Evolutionary conservation across 768 basidiomycete species (phyloP), one percentile per base, ranked within the genome.

Genomic region (Harrya chromipes): DNA sequence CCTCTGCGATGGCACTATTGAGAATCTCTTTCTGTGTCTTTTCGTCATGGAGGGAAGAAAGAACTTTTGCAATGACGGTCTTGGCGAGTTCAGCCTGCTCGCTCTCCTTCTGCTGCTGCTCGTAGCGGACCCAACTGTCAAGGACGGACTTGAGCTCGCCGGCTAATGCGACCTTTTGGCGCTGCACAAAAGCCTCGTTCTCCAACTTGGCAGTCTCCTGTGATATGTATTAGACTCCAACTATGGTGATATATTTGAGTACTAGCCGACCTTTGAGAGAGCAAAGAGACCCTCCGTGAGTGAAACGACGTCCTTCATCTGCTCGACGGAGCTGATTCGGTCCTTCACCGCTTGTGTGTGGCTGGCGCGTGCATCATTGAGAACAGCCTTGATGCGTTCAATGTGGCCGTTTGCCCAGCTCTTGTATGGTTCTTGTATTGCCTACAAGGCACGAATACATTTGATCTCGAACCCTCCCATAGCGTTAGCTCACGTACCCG

Each of bases 51-150:
- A 98, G 71, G 61, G 76, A 77, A 66, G 84, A 83, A 66, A 90
- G 77, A 55, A 97, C 95, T 69, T 90, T 92, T 50, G 84, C 82
- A 61, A 97, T 89, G 67, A 99, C 87, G 44, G 77, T 74, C 79
- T 87, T 84, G 56, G 93, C 87, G 49, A 99, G 84, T 43, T 91
- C 89, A 27, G 84, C 79, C 80, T 99, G 97, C 75, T 99, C 93
- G 64, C 81, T 87, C 78, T 99, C 94, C 78, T 97, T 93, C 66
- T 83, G 78, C 68, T 94, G 91, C 67, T 97, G 94, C 77, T 98
- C 95, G 72, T 85, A 94, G 67, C 97, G 89, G 49, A 94, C 95
- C 94, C 94, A 97, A 69, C 89, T 90, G 77, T 98, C 97, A 49
- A 99, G 83, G 35, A 98, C 94, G 26, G 85, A 62, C 75, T 97